Evolutionary conservation across 2,329 filamentous ascomycete genomes (phyloP), one percentile per base, ranked within the genome.

Genomic region (Plenodomus tracheiphilus): DNA sequence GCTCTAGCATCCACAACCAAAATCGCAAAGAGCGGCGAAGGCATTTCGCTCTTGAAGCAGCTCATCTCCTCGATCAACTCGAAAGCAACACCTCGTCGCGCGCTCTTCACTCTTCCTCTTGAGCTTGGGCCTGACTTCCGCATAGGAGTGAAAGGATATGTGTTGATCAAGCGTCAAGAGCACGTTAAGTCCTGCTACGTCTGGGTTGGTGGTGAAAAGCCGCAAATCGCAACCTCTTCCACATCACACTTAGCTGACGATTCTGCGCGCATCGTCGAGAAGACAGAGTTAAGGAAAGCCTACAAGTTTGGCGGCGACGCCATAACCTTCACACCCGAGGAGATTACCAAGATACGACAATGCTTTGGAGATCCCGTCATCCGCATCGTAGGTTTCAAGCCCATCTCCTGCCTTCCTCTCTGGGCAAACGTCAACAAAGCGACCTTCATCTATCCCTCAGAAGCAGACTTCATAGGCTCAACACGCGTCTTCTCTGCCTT

Each of bases 231-330:
- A 1, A 79, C 83, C 11, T 85, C 88, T 1, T 83, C 87, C 61
- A 94, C 89, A 0, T 86, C 85, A 1, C 84, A 86, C 47, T 81
- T 92, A 46, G 87, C 90, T 3, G 88, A 91, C 52, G 90, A 95
- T 59, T 91, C 85, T 16, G 83, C 87, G 2, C 81, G 86, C 32
- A 84, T 85, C 0, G 85, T 97, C 0, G 87, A 95, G 54, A 92
- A 92, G 60, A 76, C 75, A 2, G 91, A 97, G 63, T 83, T 95
- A 17, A 88, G 88, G 50, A 97, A 94, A 72, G 94, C 93, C 0
- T 99, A 94, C 78, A 97, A 94, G 63, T 97, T 97, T 66, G 94
- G 93, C 11, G 92, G 91, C 34, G 90, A 96, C 58, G 91, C 91
- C 40, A 84, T 99, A 39, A 82, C 87, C 41, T 99, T 99, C 69